Evolutionary conservation across 140 eudicot species (phyloP).

Genomic region (Bidens hawaiensis): DNA sequence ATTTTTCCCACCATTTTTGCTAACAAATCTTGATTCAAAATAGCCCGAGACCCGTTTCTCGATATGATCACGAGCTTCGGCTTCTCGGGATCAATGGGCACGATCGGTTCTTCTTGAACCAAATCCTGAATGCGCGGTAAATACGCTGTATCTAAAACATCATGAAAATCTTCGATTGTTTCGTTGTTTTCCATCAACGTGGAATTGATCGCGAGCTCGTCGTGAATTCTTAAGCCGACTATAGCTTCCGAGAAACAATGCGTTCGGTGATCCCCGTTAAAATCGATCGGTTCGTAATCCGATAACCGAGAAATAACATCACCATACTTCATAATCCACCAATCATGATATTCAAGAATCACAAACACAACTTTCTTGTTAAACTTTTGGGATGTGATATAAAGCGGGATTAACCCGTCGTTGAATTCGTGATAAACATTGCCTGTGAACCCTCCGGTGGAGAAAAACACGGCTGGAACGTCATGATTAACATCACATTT

Average conservation of each 20-base stretch:
- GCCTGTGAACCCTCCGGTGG: conserved; percentile 96
- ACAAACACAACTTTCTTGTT: conserved; percentile 89
- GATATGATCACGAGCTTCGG: conserved; percentile 76
- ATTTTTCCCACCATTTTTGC: conserved; percentile 55
- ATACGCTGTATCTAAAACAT: conserved; percentile 59
- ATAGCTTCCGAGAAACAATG: conserved; percentile 90
- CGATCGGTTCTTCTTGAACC: conserved; percentile 45
- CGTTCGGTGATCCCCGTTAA: conserved; percentile 52
- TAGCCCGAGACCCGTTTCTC: conserved; percentile 75
- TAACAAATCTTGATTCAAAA: conserved; percentile 59
- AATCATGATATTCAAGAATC: conserved; percentile 77
- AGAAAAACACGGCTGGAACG: conserved; percentile 87
- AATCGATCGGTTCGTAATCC: conserved; percentile 61
- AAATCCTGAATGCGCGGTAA: conserved; percentile 55
- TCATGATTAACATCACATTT: conserved; percentile 65
- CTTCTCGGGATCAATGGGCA: conserved; percentile 15
- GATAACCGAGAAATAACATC: conserved; percentile 68
- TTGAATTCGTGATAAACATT: conserved; percentile 90
- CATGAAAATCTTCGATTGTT: conserved; percentile 56
- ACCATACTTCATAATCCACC: conserved; percentile 92
- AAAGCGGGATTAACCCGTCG: conserved; percentile 79
- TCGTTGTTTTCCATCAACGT: conserved; percentile 37
- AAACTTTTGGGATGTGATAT: conserved; percentile 70
- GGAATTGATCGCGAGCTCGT: conserved; percentile 71
- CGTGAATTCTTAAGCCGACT: conserved; percentile 76